phyloP scores from a whole-genome alignment of 176 grass and related monocot genomes.

The Bolboschoenus planiculmis region DNA sequence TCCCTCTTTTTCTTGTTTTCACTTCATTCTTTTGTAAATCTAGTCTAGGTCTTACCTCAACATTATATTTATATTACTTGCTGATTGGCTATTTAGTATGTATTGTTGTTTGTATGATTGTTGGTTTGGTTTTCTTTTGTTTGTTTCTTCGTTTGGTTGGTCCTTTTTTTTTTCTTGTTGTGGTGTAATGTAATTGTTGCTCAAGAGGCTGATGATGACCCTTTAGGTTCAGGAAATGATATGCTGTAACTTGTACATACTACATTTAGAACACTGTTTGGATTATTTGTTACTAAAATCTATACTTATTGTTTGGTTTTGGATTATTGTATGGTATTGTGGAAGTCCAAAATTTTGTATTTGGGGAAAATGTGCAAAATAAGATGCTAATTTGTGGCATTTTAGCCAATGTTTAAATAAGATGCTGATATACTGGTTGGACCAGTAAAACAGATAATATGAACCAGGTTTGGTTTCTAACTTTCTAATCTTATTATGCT shows the following conservation, averaged over 20 bases:
- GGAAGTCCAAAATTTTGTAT: not conserved
- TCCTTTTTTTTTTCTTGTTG: not conserved
- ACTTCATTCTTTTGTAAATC: conserved; percentile 25
- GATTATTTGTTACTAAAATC: not conserved
- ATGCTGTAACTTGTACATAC: conserved; percentile 22
- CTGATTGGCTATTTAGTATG: conserved; percentile 22
- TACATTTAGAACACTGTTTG: conserved; percentile 10
- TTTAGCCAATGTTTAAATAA: not conserved
- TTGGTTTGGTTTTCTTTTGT: conserved; percentile 21
- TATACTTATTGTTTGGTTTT: not conserved
- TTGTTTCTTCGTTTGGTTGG: not conserved
- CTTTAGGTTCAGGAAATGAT: conserved; percentile 12
- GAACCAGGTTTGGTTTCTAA: not conserved
- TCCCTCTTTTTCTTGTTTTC: not conserved
- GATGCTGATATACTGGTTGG: not conserved
- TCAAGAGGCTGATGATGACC: not conserved
- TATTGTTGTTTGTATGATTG: conserved; percentile 2
- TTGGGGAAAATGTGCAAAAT: not conserved
- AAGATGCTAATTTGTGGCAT: not conserved
- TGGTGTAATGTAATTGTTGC: conserved; percentile 3
- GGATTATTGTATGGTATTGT: not conserved
- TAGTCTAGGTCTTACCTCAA: conserved; percentile 18
- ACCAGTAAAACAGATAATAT: not conserved
- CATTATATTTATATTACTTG: not conserved
- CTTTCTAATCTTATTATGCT: not conserved